Evolutionary conservation across 331 rosid species (phyloP).

Genomic region (Quercus phellos): DNA sequence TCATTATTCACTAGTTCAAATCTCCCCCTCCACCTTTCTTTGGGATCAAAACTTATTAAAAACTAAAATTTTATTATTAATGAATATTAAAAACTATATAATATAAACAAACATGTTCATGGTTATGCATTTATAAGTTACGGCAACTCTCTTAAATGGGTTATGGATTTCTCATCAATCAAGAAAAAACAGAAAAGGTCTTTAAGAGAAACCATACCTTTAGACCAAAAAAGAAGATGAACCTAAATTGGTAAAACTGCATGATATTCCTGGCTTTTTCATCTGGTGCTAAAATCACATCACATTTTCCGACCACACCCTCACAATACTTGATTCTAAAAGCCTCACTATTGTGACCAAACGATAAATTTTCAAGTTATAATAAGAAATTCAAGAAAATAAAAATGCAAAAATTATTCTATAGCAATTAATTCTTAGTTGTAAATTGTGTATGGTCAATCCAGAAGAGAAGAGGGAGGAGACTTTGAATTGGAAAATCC

Average conservation of each 20-base stretch:
- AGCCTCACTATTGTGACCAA: no score
- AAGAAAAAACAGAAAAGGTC: background rate
- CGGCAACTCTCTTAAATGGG: background rate
- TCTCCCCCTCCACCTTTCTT: no score
- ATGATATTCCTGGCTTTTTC: background rate
- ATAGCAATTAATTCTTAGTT: constrained; percentile 12
- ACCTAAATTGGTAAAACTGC: constrained; percentile 1
- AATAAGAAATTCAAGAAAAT: background rate
- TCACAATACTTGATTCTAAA: background rate
- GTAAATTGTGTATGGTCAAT: constrained; percentile 5
- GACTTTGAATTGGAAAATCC: constrained; percentile 19
- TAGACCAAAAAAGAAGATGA: background rate
- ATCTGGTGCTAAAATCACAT: background rate
- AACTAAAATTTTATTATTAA: no score
- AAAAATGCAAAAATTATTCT: background rate
- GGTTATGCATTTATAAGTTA: background rate
- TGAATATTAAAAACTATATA: no score
- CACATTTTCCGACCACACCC: background rate
- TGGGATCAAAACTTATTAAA: no score
- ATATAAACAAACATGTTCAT: no score
- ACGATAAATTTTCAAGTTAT: background rate
- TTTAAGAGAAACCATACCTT: background rate
- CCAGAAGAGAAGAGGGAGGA: constrained; percentile 20
- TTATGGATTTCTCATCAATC: background rate
- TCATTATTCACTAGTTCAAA: no score